phyloP scores from a whole-genome alignment of 208 protist species.

The Acanthamoeba divionensis region DNA sequence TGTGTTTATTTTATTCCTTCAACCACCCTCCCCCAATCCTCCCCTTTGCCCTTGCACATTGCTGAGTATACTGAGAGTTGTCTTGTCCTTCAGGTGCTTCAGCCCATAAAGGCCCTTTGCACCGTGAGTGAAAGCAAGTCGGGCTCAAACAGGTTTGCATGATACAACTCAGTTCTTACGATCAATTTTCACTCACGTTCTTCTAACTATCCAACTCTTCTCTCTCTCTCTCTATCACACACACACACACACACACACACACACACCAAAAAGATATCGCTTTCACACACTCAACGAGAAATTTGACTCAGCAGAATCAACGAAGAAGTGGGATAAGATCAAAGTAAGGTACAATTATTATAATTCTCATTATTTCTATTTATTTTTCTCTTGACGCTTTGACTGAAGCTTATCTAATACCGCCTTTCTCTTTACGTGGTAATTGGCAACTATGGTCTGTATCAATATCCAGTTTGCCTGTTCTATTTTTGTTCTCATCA shows the following conservation, averaged over 20 bases:
- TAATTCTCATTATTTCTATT: too few relatives aligned
- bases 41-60: not conserved
- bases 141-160: not conserved
- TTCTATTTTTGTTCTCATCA: too few relatives aligned
- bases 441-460: not conserved
- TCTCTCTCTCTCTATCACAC: too few relatives aligned
- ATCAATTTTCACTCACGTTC: not conserved
- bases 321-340: not conserved
- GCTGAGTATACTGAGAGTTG: not conserved
- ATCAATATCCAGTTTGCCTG: too few relatives aligned
- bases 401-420: not conserved
- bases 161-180: not conserved
- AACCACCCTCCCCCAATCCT: not conserved
- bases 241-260: not conserved
- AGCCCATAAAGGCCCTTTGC: constrained; percentile 25
- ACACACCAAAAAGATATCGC: not conserved
- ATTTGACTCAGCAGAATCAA: not conserved
- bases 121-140: constrained; percentile 48
- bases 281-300: not conserved
- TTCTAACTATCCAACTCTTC: not conserved
- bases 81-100: not conserved
- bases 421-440: not conserved
- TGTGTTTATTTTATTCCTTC: not conserved
- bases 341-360: too few relatives aligned
- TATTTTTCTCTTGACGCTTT: not conserved